A percentile compares a stretch with the other conserved stretches of the same genome.
Conservation (phyloP, 2,329 filamentous ascomycete species). For the Colletotrichum musae region DNA sequence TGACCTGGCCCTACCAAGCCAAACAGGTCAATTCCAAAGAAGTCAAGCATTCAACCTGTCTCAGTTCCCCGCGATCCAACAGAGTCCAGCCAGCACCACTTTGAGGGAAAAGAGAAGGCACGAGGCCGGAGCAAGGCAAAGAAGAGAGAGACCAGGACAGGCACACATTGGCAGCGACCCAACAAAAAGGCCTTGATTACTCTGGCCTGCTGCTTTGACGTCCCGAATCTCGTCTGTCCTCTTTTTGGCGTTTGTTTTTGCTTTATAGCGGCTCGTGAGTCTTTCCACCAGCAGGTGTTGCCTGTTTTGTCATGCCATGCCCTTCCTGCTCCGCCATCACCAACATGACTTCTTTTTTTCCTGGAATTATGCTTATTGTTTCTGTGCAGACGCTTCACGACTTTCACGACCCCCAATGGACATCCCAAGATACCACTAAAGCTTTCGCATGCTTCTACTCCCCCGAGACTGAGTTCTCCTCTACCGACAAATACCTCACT, state of each 20-base stretch:
- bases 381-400: conserved; percentile 45
- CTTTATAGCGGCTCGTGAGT: conserved; percentile 37
- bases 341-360: background rate
- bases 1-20: conserved; percentile 4
- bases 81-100: conserved; percentile 1
- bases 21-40: conserved; percentile 11
- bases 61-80: conserved; percentile 27
- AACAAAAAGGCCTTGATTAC: conserved; percentile 11
- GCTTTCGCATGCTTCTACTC: conserved; percentile 38
- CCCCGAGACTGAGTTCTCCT: conserved; percentile 12
- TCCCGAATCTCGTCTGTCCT: conserved; percentile 10
- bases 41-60: conserved; percentile 6
- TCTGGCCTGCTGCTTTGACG: conserved; percentile 30
- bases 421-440: conserved; percentile 54
- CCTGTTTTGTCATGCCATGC: background rate
- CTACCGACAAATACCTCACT: conserved; percentile 5
- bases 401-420: conserved; percentile 51
- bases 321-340: background rate
- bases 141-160: background rate
- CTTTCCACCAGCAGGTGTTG: conserved; percentile 11
- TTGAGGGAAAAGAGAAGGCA: conserved; percentile 4
- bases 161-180: conserved; percentile 7
- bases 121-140: conserved; percentile 16
- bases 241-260: conserved; percentile 41
- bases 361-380: conserved; percentile 28